Conservation (phyloP, 345 rosid species). For the Euphorbia pulcherrima region DNA sequence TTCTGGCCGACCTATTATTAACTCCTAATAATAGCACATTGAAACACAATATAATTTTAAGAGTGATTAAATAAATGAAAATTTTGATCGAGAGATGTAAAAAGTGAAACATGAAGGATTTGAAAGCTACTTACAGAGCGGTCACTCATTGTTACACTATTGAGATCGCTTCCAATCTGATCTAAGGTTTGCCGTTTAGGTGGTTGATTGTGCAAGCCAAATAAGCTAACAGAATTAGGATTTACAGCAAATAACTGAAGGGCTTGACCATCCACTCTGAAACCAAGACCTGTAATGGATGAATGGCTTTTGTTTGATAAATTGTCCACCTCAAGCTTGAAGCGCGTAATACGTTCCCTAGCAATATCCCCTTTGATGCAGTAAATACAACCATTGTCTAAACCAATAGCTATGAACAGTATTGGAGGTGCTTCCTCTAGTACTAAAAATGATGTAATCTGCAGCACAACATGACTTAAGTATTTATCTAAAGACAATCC, state of each 20-base stretch:
- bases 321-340: slow-evolving; percentile 71
- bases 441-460: slow-evolving; percentile 90
- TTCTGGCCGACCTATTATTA: slow-evolving; percentile 88
- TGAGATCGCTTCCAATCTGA: slow-evolving; percentile 69
- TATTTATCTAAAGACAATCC: too few species aligned
- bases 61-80: neutral
- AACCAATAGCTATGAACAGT: slow-evolving; percentile 80
- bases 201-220: slow-evolving; percentile 72
- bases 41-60: slow-evolving; percentile 7
- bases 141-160: slow-evolving; percentile 87
- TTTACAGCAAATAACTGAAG: slow-evolving; percentile 84
- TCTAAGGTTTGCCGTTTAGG: slow-evolving; percentile 74
- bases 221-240: slow-evolving; percentile 66
- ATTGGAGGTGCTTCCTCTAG: slow-evolving; percentile 95
- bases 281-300: slow-evolving; percentile 73
- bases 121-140: slow-evolving; percentile 52
- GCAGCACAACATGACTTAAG: slow-evolving; percentile 31
- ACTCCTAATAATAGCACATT: slow-evolving; percentile 51
- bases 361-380: slow-evolving; percentile 98
- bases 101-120: neutral
- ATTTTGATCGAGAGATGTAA: slow-evolving; percentile 1
- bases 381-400: slow-evolving; percentile 78
- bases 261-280: slow-evolving; percentile 81
- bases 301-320: slow-evolving; percentile 35
- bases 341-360: slow-evolving; percentile 81